A percentile compares a stretch with the other conserved stretches of the same genome.
Conservation (phyloP, 2,329 filamentous ascomycete species). For the Fusarium sp. region DNA sequence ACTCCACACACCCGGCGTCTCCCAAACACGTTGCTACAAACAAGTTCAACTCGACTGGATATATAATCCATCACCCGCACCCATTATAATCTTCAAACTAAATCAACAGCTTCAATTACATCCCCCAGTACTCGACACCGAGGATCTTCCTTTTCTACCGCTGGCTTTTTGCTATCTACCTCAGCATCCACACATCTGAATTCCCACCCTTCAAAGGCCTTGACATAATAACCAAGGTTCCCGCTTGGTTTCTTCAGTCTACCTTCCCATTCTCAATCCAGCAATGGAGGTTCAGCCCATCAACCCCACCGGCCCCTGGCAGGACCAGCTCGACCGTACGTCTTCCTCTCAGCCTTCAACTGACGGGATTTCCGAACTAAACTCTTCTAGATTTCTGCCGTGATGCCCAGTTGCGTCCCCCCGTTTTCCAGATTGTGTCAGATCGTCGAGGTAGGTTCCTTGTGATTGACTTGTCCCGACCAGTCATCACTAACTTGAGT, state of each 20-base stretch:
- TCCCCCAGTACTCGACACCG: neutral
- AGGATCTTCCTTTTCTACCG: neutral
- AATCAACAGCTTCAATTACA: conserved; percentile 11
- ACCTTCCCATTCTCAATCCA: neutral
- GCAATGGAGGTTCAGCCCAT: conserved; percentile 39
- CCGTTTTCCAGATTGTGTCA: conserved; percentile 77
- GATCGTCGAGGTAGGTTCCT: conserved; percentile 74
- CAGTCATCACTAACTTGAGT: neutral
- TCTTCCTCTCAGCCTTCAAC: neutral
- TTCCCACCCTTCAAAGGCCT: neutral
- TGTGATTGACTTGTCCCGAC: neutral
- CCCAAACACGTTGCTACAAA: conserved; percentile 20
- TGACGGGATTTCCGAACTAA: conserved; percentile 12
- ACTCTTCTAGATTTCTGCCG: conserved; percentile 66
- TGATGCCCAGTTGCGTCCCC: conserved; percentile 62
- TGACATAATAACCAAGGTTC: neutral
- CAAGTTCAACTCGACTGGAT: conserved; percentile 14
- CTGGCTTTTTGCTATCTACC: neutral
- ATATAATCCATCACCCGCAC: conserved; percentile 36
- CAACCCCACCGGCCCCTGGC: conserved; percentile 57
- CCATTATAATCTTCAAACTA: conserved; percentile 4
- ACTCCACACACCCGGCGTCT: conserved; percentile 30
- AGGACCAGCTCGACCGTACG: conserved; percentile 68
- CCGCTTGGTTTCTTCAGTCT: neutral
- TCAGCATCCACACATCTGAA: neutral